A percentile compares a stretch with the other conserved stretches of the same genome.
phyloP scores from a whole-genome alignment of 2,329 filamentous ascomycete species.

The Laburnicola sp. region DNA sequence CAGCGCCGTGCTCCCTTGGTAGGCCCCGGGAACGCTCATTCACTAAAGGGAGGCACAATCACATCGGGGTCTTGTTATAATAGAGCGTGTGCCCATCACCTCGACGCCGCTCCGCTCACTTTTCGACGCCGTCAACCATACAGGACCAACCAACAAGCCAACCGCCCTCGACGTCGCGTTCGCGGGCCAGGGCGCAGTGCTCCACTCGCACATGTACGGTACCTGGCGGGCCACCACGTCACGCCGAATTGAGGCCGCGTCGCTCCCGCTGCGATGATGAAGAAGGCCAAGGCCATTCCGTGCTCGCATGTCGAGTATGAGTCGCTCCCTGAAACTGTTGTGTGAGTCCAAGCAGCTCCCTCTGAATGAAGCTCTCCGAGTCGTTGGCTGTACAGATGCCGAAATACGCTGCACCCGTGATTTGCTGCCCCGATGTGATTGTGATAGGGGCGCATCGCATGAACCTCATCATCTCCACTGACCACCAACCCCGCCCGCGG shows the following conservation, averaged over 20 bases:
- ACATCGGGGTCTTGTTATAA: constrained; percentile 7
- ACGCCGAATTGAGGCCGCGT: too few species aligned
- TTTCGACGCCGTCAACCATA: too few species aligned
- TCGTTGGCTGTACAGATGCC: constrained; percentile 22
- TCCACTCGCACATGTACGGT: too few species aligned
- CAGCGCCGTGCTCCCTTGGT: constrained; percentile 15
- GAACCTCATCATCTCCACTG: constrained; percentile 20
- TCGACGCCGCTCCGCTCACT: too few species aligned
- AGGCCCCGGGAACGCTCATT: neutral
- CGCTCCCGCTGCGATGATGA: constrained; percentile 37
- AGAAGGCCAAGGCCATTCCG: constrained; percentile 28
- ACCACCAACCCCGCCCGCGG: constrained; percentile 29
- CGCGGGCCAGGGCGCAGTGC: too few species aligned
- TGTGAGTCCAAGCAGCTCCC: too few species aligned
- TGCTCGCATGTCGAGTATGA: constrained; percentile 47
- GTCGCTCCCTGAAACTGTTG: constrained; percentile 48
- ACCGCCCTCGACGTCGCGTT: too few species aligned
- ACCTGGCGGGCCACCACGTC: too few species aligned
- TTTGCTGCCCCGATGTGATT: constrained; percentile 5
- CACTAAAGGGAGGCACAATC: neutral
- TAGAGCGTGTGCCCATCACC: constrained; percentile 1
- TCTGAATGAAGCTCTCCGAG: too few species aligned
- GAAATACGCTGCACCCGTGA: constrained; percentile 19
- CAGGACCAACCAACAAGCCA: too few species aligned
- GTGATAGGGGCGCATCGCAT: constrained; percentile 19